Percentiles rank a stretch among this genome's conserved stretches.
Evolutionary conservation across 2,329 filamentous ascomycete species (phyloP).

Genomic region (Lecanicillium sp.): DNA sequence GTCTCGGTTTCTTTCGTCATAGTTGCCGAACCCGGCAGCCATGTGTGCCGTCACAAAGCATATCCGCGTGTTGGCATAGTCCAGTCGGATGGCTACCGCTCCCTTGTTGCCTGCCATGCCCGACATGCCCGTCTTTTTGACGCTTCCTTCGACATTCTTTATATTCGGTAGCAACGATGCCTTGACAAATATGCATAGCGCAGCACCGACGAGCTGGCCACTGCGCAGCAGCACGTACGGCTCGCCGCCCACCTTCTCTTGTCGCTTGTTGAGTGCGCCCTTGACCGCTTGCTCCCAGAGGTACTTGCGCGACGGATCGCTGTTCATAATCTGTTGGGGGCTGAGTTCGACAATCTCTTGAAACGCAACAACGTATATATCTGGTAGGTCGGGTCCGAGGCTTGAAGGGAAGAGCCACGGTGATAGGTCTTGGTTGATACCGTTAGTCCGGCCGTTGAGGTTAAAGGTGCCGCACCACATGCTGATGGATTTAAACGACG

Average conservation of each 20-base stretch:
- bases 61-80: slow-evolving; percentile 85
- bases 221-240: slow-evolving; percentile 86
- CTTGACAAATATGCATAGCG: slow-evolving; percentile 85
- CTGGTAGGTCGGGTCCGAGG: slow-evolving; percentile 57
- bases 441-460: slow-evolving; percentile 78
- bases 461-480: slow-evolving; percentile 93
- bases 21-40: slow-evolving; percentile 92
- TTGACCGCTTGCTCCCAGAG: slow-evolving; percentile 82
- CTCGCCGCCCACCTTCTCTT: slow-evolving; percentile 56
- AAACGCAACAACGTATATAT: slow-evolving; percentile 85
- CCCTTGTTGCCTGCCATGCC: slow-evolving; percentile 98
- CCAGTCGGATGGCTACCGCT: slow-evolving; percentile 90
- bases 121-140: slow-evolving; percentile 92
- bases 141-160: slow-evolving; percentile 92
- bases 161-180: slow-evolving; percentile 69
- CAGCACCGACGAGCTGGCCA: slow-evolving; percentile 90
- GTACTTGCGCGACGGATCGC: slow-evolving; percentile 77
- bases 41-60: slow-evolving; percentile 96
- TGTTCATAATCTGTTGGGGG: slow-evolving; percentile 98
- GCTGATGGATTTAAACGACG: slow-evolving; percentile 63
- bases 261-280: slow-evolving; percentile 65
- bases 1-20: slow-evolving; percentile 90
- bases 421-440: slow-evolving; percentile 71
- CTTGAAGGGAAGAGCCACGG: slow-evolving; percentile 71
- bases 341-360: slow-evolving; percentile 98